A percentile compares a stretch with the other conserved stretches of the same genome.
Conservation (phyloP, 139 green algal species). For the Picochlorum sp. region DNA sequence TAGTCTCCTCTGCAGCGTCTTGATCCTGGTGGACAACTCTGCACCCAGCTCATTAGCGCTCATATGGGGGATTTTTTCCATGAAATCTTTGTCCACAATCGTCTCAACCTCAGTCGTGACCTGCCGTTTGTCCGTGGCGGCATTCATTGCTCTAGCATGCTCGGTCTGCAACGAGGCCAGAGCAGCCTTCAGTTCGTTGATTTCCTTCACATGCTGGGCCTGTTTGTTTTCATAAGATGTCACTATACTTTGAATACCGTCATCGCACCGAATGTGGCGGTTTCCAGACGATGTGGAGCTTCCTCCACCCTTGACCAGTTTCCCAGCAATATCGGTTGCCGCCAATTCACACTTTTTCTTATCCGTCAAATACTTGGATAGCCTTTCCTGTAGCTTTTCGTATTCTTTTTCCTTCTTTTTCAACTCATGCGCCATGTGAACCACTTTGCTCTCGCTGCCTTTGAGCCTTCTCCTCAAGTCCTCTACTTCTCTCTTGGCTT, state of each 20-base stretch:
- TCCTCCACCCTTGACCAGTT: constrained; percentile 10
- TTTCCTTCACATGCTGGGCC: constrained; percentile 31
- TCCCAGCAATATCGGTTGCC: constrained; percentile 25
- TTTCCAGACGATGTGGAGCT: not conserved
- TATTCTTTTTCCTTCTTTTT: constrained; percentile 46
- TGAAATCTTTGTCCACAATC: constrained; percentile 17
- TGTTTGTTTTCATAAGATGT: constrained; percentile 43
- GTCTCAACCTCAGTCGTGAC: not conserved
- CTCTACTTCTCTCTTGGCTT: constrained; percentile 18
- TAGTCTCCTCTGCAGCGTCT: constrained; percentile 12
- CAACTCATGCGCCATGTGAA: constrained; percentile 48
- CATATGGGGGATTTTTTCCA: constrained; percentile 16
- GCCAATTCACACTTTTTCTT: constrained; percentile 28
- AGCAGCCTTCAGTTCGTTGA: constrained; percentile 28
- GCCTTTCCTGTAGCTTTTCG: constrained; percentile 40
- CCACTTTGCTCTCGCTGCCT: constrained; percentile 19
- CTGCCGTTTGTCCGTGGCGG: not conserved
- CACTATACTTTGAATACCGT: constrained; percentile 35
- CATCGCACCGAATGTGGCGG: constrained; percentile 4
- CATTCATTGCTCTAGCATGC: constrained; percentile 23
- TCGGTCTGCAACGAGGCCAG: constrained; percentile 30
- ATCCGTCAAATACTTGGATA: constrained; percentile 24
- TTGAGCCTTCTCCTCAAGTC: constrained; percentile 3
- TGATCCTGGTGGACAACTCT: constrained; percentile 9
- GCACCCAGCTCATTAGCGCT: constrained; percentile 21